phyloP scores from a whole-genome alignment of 306 rosid species.

The Cyamopsis tetragonoloba region DNA sequence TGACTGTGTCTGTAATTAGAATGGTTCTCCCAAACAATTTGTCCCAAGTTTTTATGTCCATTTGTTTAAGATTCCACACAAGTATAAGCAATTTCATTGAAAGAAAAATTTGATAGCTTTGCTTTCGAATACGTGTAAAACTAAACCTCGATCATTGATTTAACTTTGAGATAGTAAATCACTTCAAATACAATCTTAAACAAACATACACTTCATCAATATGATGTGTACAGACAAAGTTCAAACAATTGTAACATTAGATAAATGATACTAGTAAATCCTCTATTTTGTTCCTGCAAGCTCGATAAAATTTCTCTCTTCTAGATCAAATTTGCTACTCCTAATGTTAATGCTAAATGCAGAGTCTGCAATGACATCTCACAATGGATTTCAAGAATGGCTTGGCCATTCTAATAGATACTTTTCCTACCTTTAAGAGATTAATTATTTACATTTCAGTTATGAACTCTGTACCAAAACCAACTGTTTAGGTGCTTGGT shows the following conservation, averaged over 20 bases:
- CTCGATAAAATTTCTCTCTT: not conserved
- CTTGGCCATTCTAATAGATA: not conserved
- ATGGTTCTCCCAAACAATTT: not conserved
- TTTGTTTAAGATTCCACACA: too few relatives aligned
- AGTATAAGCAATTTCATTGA: too few relatives aligned
- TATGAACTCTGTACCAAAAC: not conserved
- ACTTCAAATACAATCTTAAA: too few relatives aligned
- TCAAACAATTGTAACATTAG: not conserved
- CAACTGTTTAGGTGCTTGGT: conserved; percentile 7
- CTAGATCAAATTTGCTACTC: not conserved
- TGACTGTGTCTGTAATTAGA: too few relatives aligned
- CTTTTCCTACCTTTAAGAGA: conserved; percentile 13
- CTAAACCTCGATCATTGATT: too few relatives aligned
- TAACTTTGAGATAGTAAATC: too few relatives aligned
- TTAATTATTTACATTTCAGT: conserved; percentile 12
- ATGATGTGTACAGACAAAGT: too few relatives aligned
- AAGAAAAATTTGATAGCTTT: too few relatives aligned
- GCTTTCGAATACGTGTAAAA: too few relatives aligned
- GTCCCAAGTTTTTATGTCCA: not conserved
- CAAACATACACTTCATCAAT: too few relatives aligned
- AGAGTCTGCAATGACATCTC: not conserved
- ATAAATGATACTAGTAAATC: not conserved
- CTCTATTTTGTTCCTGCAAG: conserved; percentile 2
- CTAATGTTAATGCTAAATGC: not conserved
- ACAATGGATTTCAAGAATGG: not conserved